phyloP scores from a whole-genome alignment of 2,329 filamentous ascomycete genomes.

The Paracoccidioides brasiliensis region DNA sequence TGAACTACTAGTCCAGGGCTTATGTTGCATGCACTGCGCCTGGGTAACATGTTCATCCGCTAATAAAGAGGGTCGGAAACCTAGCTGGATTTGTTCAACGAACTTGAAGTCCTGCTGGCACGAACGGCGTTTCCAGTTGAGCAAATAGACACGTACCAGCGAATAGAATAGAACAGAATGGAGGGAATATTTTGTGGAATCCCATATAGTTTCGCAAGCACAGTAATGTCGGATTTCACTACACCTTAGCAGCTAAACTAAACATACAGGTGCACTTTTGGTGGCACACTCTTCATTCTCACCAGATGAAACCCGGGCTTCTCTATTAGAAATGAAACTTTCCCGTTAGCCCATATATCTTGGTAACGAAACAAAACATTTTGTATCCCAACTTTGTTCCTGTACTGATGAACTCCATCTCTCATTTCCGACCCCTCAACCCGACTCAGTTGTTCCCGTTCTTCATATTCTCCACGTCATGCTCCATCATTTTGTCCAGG shows the following conservation, averaged over 20 bases:
- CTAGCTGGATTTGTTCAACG: neutral
- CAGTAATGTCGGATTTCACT: neutral
- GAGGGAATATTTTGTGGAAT: no score
- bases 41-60: neutral
- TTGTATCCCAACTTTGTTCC: neutral
- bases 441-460: neutral
- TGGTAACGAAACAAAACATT: neutral
- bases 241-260: neutral
- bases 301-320: neutral
- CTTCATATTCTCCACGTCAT: neutral
- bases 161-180: neutral
- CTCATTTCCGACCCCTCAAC: neutral
- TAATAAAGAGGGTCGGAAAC: neutral
- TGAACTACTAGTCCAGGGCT: no score
- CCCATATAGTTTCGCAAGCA: no score
- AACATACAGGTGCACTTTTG: neutral
- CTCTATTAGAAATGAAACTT: neutral
- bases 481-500: conserved; percentile 9
- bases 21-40: neutral
- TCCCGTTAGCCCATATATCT: neutral
- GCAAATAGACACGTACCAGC: neutral
- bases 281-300: neutral
- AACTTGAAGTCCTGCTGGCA: neutral
- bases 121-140: neutral
- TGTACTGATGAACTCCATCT: neutral